Evolutionary conservation across 225 moss, liverwort and hornwort species (phyloP).

Genomic region (Pseudisothecium myosuroides): DNA sequence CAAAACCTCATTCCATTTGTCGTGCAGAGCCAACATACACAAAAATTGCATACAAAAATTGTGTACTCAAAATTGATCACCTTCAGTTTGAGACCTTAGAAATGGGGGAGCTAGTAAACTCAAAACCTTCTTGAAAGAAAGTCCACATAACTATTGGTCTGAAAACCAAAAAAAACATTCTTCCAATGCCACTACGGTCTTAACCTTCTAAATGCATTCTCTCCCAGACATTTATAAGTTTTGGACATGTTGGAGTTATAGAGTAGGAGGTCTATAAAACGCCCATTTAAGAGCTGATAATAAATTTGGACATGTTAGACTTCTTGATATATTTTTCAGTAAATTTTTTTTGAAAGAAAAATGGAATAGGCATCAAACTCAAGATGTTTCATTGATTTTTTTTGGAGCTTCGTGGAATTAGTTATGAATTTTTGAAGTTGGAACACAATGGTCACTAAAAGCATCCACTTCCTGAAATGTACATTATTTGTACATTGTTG

Average conservation of each 20-base stretch:
- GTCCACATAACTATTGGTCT: neutral
- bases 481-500: neutral
- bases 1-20: neutral
- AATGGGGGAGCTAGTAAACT: neutral
- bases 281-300: rapidly evolving
- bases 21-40: rapidly evolving
- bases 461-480: rapidly evolving
- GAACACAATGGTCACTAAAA: neutral
- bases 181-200: no score
- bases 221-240: neutral
- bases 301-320: neutral
- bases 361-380: rapidly evolving
- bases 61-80: neutral
- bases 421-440: neutral
- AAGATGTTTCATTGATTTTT: neutral
- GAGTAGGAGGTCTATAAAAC: neutral
- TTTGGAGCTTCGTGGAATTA: neutral
- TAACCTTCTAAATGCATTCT: no score
- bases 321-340: neutral
- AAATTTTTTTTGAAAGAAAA: neutral
- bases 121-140: neutral
- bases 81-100: neutral
- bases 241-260: neutral
- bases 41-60: no score
- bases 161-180: no score